These are phyloP conservation scores for Candida broadrunensis DNA, from an alignment of 805 yeast species.

Conservation along the genomic window DNA sequence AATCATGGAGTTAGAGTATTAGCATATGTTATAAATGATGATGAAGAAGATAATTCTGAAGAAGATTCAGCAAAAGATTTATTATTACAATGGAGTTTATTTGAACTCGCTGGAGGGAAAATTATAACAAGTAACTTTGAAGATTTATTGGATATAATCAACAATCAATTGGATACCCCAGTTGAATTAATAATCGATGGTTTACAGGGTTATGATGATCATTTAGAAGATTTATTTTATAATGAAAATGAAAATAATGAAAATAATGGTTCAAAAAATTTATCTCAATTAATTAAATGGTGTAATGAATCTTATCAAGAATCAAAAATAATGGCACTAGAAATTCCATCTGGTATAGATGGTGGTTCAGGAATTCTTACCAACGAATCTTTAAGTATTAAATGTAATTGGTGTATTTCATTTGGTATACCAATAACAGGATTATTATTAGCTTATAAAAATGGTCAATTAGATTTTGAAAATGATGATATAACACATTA, in stretches of 20 bases:
- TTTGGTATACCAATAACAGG: conserved; percentile 74
- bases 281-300: conserved; percentile 59
- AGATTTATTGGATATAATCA: conserved; percentile 31
- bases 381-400: conserved; percentile 24
- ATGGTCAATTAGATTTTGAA: conserved; percentile 36
- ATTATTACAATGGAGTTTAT: conserved; percentile 50
- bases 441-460: conserved; percentile 55
- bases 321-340: conserved; percentile 60
- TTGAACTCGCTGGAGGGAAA: conserved; percentile 69
- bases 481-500: conserved; percentile 53
- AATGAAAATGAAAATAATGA: conserved; percentile 16
- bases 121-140: conserved; percentile 32
- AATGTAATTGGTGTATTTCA: conserved; percentile 60
- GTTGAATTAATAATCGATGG: conserved; percentile 81
- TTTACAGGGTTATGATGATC: conserved; percentile 77
- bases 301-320: conserved; percentile 47
- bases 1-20: conserved; percentile 73
- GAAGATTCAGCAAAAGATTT: conserved; percentile 44
- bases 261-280: conserved; percentile 30
- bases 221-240: conserved; percentile 53
- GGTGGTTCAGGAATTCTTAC: conserved; percentile 67
- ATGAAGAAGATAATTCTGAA: conserved; percentile 34
- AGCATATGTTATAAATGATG: conserved; percentile 40
- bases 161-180: conserved; percentile 60
- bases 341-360: conserved; percentile 80